Base-by-base conservation (phyloP, 768 basidiomycete genomes). In the Steccherinum ochraceum region DNA sequence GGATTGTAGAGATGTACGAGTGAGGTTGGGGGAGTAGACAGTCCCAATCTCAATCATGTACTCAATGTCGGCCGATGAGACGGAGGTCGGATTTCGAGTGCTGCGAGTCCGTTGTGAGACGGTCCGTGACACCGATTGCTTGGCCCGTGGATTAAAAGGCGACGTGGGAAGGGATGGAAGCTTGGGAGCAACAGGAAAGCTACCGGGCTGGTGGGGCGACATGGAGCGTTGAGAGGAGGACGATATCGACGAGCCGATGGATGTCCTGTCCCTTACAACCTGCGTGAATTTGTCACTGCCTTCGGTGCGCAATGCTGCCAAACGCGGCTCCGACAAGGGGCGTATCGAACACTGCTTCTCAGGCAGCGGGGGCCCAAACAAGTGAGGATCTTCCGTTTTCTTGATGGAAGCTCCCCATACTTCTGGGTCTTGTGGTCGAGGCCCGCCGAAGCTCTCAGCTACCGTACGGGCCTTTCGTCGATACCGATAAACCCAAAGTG, bases 21-120 rank as follows among this genome's bases (percentile, higher is more conserved):
- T 24, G 48, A 49, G 26, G 45, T 11, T 1, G 50, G 41, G 20
- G 45, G 49, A 2, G 54, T 72, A 73, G 12, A 72, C 58, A 18
- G 71, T 70, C 1, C 78, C 77, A 67, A 77, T 73, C 57, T 80
- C 75, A 27, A 83, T 67, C 62, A 80, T 79, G 21, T 74, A 69
- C 59, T 79, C 76, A 47, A 80, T 75, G 54, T 80, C 77, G 16
- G 72, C 54, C 0, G 73, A 71, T 30, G 59, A 56, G 12, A 74
- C 53, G 0, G 73, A 72, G 40, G 51, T 42, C 12, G 27, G 51
- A 39, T 24, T 56, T 45, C 20, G 12, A 35, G 30, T 43, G 41
- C 41, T 43, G 41, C 5, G 41, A 18, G 21, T 43, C 10, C 19
- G 41, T n/a, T 43, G 41, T 43, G 21, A 43, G 18, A 18, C 10